Evolutionary conservation across 805 yeast species (phyloP).

Genomic region (Sporopachydermia quercuum): DNA sequence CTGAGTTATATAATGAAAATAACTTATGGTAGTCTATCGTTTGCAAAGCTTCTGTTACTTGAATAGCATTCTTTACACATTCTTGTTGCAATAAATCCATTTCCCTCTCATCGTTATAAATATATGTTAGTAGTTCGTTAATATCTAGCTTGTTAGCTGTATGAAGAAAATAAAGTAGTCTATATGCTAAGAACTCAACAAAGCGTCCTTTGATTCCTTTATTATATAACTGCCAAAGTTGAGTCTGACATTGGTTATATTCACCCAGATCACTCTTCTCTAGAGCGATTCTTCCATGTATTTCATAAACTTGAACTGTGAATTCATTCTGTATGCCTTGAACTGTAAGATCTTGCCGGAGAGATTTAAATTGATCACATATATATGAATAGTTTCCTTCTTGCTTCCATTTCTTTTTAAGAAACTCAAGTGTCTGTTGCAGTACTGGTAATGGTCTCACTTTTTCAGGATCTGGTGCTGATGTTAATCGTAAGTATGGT

Average conservation of each 20-base stretch:
- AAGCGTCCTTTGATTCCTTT: slow-evolving; percentile 22
- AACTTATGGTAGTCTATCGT: slow-evolving; percentile 38
- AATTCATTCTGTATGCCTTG: slow-evolving; percentile 73
- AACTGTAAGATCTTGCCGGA: slow-evolving; percentile 86
- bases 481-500: slow-evolving; percentile 67
- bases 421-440: slow-evolving; percentile 36
- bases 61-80: slow-evolving; percentile 21
- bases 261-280: slow-evolving; percentile 81
- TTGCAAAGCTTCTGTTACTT: slow-evolving; percentile 20
- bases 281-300: slow-evolving; percentile 77
- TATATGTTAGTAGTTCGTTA: slow-evolving; percentile 24
- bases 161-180: slow-evolving; percentile 58
- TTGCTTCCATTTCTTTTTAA: slow-evolving; percentile 38
- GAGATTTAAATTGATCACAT: slow-evolving; percentile 81
- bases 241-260: slow-evolving; percentile 87
- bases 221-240: slow-evolving; percentile 49
- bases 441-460: slow-evolving; percentile 65
- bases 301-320: slow-evolving; percentile 67
- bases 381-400: slow-evolving; percentile 54
- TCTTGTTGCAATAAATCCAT: background rate
- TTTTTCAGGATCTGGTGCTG: slow-evolving; percentile 74
- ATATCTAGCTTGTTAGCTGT: slow-evolving; percentile 52
- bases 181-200: slow-evolving; percentile 57
- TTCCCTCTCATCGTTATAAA: slow-evolving; percentile 11
- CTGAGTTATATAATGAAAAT: slow-evolving; percentile 26